Percentiles rank a stretch among this genome's conserved stretches.
Evolutionary conservation across 2,329 filamentous ascomycete species (phyloP).

Genomic region (Zymoseptoria crescenta): DNA sequence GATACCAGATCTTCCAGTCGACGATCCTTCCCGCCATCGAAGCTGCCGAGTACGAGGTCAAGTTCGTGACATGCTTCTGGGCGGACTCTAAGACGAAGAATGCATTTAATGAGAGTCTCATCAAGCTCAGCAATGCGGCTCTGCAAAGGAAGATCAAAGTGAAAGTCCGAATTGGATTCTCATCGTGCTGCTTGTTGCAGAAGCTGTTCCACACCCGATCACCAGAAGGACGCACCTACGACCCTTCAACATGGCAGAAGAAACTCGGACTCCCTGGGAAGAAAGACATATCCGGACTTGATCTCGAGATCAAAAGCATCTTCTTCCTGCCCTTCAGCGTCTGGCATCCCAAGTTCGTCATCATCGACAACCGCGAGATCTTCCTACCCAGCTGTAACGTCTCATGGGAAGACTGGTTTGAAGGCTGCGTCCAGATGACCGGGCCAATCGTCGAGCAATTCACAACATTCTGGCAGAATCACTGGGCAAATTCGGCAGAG

Average conservation of each 20-base stretch:
- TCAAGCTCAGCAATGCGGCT: constrained; percentile 48
- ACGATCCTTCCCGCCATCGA: constrained; percentile 54
- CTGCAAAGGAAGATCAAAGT: constrained; percentile 33
- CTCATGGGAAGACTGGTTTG: constrained; percentile 82
- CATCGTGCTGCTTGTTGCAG: constrained; percentile 62
- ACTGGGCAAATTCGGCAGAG: constrained; percentile 51
- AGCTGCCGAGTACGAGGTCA: constrained; percentile 54
- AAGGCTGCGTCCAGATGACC: constrained; percentile 61
- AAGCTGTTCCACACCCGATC: constrained; percentile 68
- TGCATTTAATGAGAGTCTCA: constrained; percentile 51
- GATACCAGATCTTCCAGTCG: constrained; percentile 33
- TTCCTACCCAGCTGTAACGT: constrained; percentile 76
- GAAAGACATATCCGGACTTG: constrained; percentile 50
- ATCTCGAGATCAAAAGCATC: constrained; percentile 65
- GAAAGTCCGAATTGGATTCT: constrained; percentile 66
- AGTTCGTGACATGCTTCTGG: constrained; percentile 81
- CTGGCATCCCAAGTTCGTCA: constrained; percentile 80
- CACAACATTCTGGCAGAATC: constrained; percentile 55
- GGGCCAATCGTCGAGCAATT: constrained; percentile 57
- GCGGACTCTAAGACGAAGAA: constrained; percentile 56
- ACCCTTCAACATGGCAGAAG: constrained; percentile 49
- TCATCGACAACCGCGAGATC: constrained; percentile 59
- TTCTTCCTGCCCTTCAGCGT: constrained; percentile 76
- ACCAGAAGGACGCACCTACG: constrained; percentile 53
- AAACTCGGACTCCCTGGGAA: constrained; percentile 57